Base-by-base conservation (phyloP, 2,329 filamentous ascomycete genomes). In the Verruconis gallopava region DNA sequence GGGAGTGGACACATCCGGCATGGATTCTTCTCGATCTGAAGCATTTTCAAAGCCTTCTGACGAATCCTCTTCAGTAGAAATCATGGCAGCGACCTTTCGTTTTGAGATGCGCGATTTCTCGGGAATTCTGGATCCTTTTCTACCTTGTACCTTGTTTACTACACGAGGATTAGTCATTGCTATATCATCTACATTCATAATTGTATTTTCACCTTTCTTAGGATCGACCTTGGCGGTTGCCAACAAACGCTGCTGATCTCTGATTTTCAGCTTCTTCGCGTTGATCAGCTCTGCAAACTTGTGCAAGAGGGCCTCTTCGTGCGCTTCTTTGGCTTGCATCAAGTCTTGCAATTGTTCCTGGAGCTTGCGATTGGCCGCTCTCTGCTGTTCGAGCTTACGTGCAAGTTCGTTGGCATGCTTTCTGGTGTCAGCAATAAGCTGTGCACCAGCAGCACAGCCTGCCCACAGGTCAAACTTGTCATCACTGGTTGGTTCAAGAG, bases 251-350 rank as follows among this genome's bases (percentile, higher is more conserved):
- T 43, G 41, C 15, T 43, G 41, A 17, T 85, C 73, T 34, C 82
- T 65, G 38, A 88, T 86, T 60, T 83, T 86, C 40, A 79, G 65
- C 59, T 88, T 88, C 64, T 89, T 89, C 56, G 81, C 75, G 50
- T 88, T 88, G 1, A 88, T 63, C 2, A 89, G 64, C 43, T 73
- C 66, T 42, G 74, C 71, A 50, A 85, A 85, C 55, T 84, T 85
- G 46, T 73, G 71, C 1, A 88, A 60, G 43, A 88, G 61, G 14
- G 70, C 68, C 1, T 69, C 68, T 57, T 88, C 81, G 47, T 84
- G 72, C 14, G 74, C 71, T 37, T 73, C 67, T 55, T 86, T 86
- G 12, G 75, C 67, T 42, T 67, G 66, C 37, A 79, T 67, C 13
- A 88, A 68, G 50, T 83, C 77, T 3, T 79, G 71, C 1, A 86